Evolutionary conservation across 768 basidiomycete species (phyloP).

Genomic region (Pisolithus tinctorius): DNA sequence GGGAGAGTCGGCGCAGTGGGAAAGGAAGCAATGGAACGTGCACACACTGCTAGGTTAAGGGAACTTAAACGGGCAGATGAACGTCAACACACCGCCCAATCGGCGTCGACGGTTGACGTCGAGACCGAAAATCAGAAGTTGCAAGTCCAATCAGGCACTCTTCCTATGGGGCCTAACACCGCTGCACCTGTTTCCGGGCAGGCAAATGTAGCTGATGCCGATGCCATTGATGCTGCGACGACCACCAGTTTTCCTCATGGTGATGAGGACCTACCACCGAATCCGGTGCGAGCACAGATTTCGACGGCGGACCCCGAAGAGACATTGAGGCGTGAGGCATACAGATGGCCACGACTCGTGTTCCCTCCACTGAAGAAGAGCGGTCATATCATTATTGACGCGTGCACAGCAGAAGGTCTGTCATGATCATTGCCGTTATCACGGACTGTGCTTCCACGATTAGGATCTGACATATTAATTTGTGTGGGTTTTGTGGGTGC

Average conservation of each 20-base stretch:
- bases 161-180: neutral
- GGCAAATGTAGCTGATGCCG: slow-evolving; percentile 9
- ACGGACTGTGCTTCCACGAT: slow-evolving; percentile 1
- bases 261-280: slow-evolving; percentile 12
- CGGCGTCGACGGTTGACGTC: slow-evolving; percentile 17
- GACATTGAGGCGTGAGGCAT: slow-evolving; percentile 66
- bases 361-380: slow-evolving; percentile 89
- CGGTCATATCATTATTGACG: slow-evolving; percentile 89
- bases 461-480: slow-evolving; percentile 3
- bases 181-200: neutral
- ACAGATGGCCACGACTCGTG: slow-evolving; percentile 84
- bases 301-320: slow-evolving; percentile 38
- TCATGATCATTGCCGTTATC: neutral
- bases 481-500: neutral
- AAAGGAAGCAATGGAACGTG: slow-evolving; percentile 24
- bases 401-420: slow-evolving; percentile 75
- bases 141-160: slow-evolving; percentile 5
- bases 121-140: slow-evolving; percentile 17
- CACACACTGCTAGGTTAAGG: slow-evolving; percentile 12
- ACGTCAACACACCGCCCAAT: slow-evolving; percentile 17
- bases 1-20: slow-evolving; percentile 26
- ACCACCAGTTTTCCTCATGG: slow-evolving; percentile 20
- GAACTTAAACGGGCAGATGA: slow-evolving; percentile 21
- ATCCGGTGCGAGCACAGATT: slow-evolving; percentile 9
- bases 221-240: slow-evolving; percentile 13